Evolutionary conservation across 176 grass and related monocot species (phyloP).

Genomic region (Zoysia japonica): DNA sequence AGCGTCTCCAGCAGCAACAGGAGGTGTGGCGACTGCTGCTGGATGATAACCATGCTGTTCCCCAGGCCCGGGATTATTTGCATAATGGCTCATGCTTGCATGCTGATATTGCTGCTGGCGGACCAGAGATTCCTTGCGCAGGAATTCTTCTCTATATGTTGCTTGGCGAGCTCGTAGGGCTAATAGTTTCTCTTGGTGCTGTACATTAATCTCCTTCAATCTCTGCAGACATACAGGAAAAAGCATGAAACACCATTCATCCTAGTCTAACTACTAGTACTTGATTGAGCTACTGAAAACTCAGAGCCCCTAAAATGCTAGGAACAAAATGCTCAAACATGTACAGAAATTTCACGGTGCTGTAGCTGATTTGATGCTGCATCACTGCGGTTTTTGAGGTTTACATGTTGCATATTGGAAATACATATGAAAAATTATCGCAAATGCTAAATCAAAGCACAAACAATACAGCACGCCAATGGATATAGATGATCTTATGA

Average conservation of each 20-base stretch:
- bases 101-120: conserved; percentile 86
- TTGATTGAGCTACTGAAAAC: no score
- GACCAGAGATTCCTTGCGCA: conserved; percentile 66
- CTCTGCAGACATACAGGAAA: conserved; percentile 58
- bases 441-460: no score
- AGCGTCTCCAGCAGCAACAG: conserved; percentile 35
- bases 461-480: no score
- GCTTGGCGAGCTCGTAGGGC: conserved; percentile 63
- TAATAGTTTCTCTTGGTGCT: conserved; percentile 73
- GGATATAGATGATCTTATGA: no score
- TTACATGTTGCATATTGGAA: no score
- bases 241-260: conserved; percentile 12
- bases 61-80: conserved; percentile 39
- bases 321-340: no score
- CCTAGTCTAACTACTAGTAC: conserved; percentile 3
- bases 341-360: no score
- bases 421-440: no score
- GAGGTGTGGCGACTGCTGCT: conserved; percentile 17
- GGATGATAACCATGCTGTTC: conserved; percentile 47
- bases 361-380: no score
- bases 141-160: conserved; percentile 71
- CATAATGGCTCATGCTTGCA: conserved; percentile 50
- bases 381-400: no score
- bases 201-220: conserved; percentile 79
- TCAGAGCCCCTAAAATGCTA: no score